Evolutionary conservation across 2,329 filamentous ascomycete species (phyloP), one percentile per base, ranked within the genome.

Genomic region (Diplodia scrobiculata): DNA sequence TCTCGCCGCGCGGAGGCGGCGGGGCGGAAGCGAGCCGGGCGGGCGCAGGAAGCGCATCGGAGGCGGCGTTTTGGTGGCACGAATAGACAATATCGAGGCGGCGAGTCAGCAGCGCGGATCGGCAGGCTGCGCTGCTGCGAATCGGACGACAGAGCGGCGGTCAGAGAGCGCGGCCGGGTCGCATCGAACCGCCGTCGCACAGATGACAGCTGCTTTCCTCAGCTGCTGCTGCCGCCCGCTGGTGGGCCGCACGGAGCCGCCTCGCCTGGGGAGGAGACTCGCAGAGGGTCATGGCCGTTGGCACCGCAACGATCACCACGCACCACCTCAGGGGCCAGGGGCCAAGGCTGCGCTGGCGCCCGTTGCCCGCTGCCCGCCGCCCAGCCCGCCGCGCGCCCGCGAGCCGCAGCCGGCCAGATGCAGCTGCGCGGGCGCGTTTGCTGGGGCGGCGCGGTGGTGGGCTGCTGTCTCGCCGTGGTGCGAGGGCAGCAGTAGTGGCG

Each of bases 121-220:
- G 41, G 29, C 58, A 50, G 58, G 58, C 27, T 34, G 32, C 2
- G 6, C 32, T 34, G 32, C 32, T 50, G 58, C 58, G 34, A 62
- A 62, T 62, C 58, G 58, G 58, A 50, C 58, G 58, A 62, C 48
- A 45, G 58, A 62, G 58, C 58, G 58, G 58, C 58, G 58, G 58
- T 62, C 58, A 62, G 45, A 62, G 27, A 62, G 55, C 55, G 38
- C 55, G 55, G 55, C 55, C 55, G 55, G 55, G 55, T 60, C 55
- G 55, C 55, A 62, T 62, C 58, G 58, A 62, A 60, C 55, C 55
- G 55, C 55, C 25, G 41, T 59, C 21, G 54, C 54, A 47, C 54
- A 59, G 54, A 47, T 59, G 54, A 59, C 54, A 41, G 38, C 36
- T 59, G n/a, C 25, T 25, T 25, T 25, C 19, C 10, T 10, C 17